Evolutionary conservation across 352 stramenopile species (phyloP).

Genomic region (Phytopythium vexans): DNA sequence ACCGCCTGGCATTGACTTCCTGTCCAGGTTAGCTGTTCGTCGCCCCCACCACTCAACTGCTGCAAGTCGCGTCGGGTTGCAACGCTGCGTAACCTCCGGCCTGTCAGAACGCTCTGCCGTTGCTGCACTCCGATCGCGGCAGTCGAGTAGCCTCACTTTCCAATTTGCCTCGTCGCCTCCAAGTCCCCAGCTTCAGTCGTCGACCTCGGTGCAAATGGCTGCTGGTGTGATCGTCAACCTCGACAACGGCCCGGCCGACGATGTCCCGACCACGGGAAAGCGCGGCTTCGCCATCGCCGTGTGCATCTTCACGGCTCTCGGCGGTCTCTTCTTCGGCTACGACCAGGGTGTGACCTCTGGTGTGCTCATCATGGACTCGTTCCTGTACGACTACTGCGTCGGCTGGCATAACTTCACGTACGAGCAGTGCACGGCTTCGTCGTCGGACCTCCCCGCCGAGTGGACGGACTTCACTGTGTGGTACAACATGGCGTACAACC

Average conservation of each 20-base stretch:
- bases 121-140: too few species aligned
- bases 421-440: constrained; percentile 13
- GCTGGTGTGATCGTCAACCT: constrained; percentile 14
- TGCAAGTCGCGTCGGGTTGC: too few species aligned
- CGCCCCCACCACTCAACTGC: too few species aligned
- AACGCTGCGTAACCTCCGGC: too few species aligned
- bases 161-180: constrained; percentile 11
- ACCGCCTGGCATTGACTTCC: too few species aligned
- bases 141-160: too few species aligned
- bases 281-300: constrained; percentile 33
- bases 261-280: constrained; percentile 19
- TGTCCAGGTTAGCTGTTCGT: too few species aligned
- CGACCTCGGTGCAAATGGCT: constrained; percentile 11
- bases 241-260: constrained; percentile 4
- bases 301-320: constrained; percentile 25
- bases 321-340: constrained; percentile 35
- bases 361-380: constrained; percentile 36
- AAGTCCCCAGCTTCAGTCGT: constrained; percentile 3
- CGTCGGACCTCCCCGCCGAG: constrained; percentile 17
- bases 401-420: constrained; percentile 33
- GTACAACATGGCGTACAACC: constrained; percentile 20
- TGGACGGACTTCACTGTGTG: constrained; percentile 22
- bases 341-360: constrained; percentile 28
- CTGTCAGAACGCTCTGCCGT: too few species aligned
- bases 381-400: constrained; percentile 34